Evolutionary conservation across 2,329 filamentous ascomycete species (phyloP).

Genomic region (Ascochyta rabiei): DNA sequence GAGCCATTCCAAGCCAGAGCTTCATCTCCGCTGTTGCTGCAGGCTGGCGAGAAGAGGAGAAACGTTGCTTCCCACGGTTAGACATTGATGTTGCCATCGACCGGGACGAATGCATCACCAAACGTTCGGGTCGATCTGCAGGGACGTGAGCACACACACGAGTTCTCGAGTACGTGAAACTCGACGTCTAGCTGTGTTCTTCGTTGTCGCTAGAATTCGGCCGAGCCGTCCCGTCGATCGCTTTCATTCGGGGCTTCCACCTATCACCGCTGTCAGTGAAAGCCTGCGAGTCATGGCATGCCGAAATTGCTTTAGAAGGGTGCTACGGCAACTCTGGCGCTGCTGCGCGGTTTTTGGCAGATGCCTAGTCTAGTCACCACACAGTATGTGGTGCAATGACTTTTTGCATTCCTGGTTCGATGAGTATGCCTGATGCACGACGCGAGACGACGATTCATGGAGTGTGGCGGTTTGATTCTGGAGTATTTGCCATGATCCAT

Average conservation of each 20-base stretch:
- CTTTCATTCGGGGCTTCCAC: not conserved
- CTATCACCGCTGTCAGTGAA: slow-evolving; percentile 13
- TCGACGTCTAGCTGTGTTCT: not conserved
- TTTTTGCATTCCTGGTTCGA: not conserved
- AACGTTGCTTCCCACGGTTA: not conserved
- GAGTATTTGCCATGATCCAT: not conserved
- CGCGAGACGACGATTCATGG: not conserved
- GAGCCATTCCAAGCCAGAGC: not conserved
- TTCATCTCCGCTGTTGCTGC: not conserved
- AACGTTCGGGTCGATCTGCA: not conserved
- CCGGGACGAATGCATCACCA: slow-evolving; percentile 9
- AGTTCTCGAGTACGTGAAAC: not conserved
- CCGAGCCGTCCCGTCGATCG: slow-evolving; percentile 12
- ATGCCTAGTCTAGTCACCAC: not conserved
- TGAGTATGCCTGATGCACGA: not conserved
- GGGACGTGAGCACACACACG: not conserved
- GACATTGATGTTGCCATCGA: slow-evolving; percentile 13
- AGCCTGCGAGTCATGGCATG: slow-evolving; percentile 9
- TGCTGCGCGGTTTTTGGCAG: not conserved
- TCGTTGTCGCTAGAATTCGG: slow-evolving; percentile 11
- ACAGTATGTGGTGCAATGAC: slow-evolving; percentile 9
- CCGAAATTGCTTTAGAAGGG: slow-evolving; percentile 5
- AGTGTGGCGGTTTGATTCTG: not conserved
- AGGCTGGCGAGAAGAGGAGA: not conserved
- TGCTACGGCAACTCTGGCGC: not conserved